Percentiles rank a stretch among this genome's conserved stretches.
Evolutionary conservation across 129 eudicot species (phyloP).

Genomic region (Helianthus annuus): DNA sequence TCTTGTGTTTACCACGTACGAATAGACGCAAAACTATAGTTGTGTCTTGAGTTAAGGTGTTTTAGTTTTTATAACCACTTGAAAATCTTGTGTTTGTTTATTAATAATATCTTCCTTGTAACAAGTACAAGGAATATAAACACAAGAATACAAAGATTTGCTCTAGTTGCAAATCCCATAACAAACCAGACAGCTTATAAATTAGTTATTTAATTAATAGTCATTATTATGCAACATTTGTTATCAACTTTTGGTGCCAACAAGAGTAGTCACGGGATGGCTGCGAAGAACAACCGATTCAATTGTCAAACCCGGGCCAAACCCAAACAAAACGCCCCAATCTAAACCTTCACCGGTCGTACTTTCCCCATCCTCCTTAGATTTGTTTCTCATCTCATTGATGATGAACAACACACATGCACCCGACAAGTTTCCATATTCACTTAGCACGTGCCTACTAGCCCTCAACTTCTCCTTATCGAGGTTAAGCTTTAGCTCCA

Average conservation of each 20-base stretch:
- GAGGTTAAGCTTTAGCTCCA: constrained; percentile 5
- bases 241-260: not conserved
- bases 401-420: constrained; percentile 12
- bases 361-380: not conserved
- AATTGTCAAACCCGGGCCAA: constrained; percentile 14
- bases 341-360: constrained; percentile 15
- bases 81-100: no score
- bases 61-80: no score
- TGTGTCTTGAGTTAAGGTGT: no score
- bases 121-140: no score
- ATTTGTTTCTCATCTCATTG: constrained; percentile 16
- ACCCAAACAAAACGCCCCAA: constrained; percentile 10
- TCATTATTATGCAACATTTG: not conserved
- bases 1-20: no score
- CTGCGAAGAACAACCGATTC: constrained; percentile 8
- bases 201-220: no score
- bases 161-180: no score
- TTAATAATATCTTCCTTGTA: no score
- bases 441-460: constrained; percentile 5
- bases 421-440: constrained; percentile 11
- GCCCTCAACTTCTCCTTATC: not conserved
- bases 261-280: not conserved
- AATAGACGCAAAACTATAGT: no score
- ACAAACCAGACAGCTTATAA: no score
- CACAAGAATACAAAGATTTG: no score